A percentile compares a stretch with the other conserved stretches of the same genome.
Conservation (phyloP, 2,329 filamentous ascomycete genomes). For the Cercospora zeae-maydis region DNA sequence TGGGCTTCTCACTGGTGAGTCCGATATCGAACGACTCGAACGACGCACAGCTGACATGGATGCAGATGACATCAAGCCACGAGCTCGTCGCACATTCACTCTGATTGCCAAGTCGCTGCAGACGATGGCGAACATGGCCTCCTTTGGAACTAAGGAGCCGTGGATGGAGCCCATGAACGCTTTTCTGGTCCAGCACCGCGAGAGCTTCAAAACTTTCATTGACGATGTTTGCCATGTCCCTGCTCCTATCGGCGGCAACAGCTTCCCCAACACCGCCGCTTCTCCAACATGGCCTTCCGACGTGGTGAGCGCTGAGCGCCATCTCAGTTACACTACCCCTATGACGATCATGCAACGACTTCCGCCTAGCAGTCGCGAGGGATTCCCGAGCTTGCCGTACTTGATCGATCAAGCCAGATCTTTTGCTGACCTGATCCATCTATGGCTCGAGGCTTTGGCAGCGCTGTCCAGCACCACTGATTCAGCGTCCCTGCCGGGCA, state of each 20-base stretch:
- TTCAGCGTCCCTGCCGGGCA: constrained; percentile 19
- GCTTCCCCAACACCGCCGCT: constrained; percentile 36
- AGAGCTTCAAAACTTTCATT: constrained; percentile 80
- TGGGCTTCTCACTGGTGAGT: constrained; percentile 68
- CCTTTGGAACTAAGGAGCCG: constrained; percentile 89
- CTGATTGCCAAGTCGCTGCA: constrained; percentile 90
- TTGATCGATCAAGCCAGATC: constrained; percentile 85
- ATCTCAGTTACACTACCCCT: constrained; percentile 72
- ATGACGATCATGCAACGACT: constrained; percentile 83
- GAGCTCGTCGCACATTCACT: constrained; percentile 82
- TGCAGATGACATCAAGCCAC: constrained; percentile 73
- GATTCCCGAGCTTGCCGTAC: constrained; percentile 88
- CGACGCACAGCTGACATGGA: constrained; percentile 15
- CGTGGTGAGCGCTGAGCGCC: constrained; percentile 32
- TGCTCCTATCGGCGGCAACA: constrained; percentile 56
- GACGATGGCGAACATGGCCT: constrained; percentile 83
- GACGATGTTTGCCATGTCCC: constrained; percentile 82
- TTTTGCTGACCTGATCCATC: constrained; percentile 75
- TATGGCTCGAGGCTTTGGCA: constrained; percentile 64
- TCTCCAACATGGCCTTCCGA: constrained; percentile 29
- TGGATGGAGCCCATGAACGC: constrained; percentile 99
- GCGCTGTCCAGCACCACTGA: constrained; percentile 21
- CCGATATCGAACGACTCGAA: not conserved
- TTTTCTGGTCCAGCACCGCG: constrained; percentile 71
- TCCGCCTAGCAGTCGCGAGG: constrained; percentile 76